Evolutionary conservation across 345 rosid genomes (phyloP), one percentile per base, ranked within the genome.

Genomic region (Salix viminalis): DNA sequence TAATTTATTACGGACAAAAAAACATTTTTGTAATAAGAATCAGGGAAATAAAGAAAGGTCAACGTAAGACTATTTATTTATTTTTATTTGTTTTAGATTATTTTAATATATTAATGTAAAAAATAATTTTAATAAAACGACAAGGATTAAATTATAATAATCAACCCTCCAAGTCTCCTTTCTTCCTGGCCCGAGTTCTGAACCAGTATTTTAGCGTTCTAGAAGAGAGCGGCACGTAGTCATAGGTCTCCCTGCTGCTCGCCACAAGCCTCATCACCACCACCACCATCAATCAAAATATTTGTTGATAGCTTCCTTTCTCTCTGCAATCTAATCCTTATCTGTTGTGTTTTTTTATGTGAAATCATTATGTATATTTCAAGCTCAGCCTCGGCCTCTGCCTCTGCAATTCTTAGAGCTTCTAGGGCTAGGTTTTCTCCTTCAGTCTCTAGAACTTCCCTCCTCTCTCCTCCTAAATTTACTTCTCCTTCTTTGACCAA

Each of bases 381-480:
- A 15, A 18, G 36, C 26, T 64, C 44, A 12, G 44, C 44, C 44
- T 41, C 44, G 1, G 74, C 90, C 56, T 67, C 89, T 42, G 87
- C 92, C 56, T 85, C 87, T 61, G 84, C 96, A 3, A 76, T 96
- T 82, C 80, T 91, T 69, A 86, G 97, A 76, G 91, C 93, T 50
- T 88, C 89, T 34, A 87, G 92, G 74, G 75, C 89, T 2, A 76
- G 91, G 8, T 65, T 87, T 60, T 82, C 82, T 6, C 60, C 60
- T 3, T 72, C 76, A 14, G 7, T 48, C 36, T 60, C 70, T 21
- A 21, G 61, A 36, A 19, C 50, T 13, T 46, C 48, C 28, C 5
- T 69, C 16, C 44, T 30, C 10, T n/a, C 74, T 36, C 30, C 76
- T 36, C 75, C 83, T 18, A 56, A 42, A 21, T 15, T 69, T 32